Conservation (phyloP, 352 stramenopile species). For the Thalassiosira oceanica region DNA sequence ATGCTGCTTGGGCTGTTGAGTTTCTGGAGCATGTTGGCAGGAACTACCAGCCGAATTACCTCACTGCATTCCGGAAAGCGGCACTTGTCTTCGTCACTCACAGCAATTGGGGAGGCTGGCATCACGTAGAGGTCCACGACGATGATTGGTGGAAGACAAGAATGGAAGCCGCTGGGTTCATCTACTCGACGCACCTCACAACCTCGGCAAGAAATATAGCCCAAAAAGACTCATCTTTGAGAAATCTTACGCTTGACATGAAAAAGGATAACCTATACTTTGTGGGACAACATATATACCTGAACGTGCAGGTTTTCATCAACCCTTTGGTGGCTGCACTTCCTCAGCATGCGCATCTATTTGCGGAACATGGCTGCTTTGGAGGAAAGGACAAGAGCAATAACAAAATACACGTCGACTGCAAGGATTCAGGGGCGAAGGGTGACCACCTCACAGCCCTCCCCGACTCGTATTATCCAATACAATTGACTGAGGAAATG, state of each 20-base stretch:
- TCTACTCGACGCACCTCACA: slow-evolving; percentile 69
- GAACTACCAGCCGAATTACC: slow-evolving; percentile 79
- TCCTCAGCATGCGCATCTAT: slow-evolving; percentile 65
- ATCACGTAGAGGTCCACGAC: slow-evolving; percentile 83
- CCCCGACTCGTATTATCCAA: slow-evolving; percentile 42
- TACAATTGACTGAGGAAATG: slow-evolving; percentile 43
- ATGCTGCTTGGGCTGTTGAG: slow-evolving; percentile 79
- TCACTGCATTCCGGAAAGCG: slow-evolving; percentile 67
- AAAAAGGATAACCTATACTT: slow-evolving; percentile 7
- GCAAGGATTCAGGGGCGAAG: slow-evolving; percentile 17
- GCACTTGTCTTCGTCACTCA: slow-evolving; percentile 47
- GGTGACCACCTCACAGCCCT: slow-evolving; percentile 9
- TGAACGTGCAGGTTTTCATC: slow-evolving; percentile 68
- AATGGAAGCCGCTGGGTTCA: slow-evolving; percentile 69
- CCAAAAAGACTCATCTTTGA: slow-evolving; percentile 29
- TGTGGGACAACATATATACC: slow-evolving; percentile 41
- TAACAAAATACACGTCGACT: slow-evolving; percentile 9
- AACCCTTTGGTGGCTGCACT: slow-evolving; percentile 73
- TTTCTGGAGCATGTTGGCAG: slow-evolving; percentile 65
- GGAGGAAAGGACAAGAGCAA: slow-evolving; percentile 2
- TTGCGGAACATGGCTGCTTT: slow-evolving; percentile 66
- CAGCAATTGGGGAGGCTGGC: slow-evolving; percentile 73
- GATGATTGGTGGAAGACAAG: slow-evolving; percentile 76
- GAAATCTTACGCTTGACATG: slow-evolving; percentile 29
- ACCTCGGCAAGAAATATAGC: slow-evolving; percentile 35